These are phyloP conservation scores for Monascus ruber DNA, from an alignment of 2,329 filamentous ascomycete genomes.

Conservation along the genomic window DNA sequence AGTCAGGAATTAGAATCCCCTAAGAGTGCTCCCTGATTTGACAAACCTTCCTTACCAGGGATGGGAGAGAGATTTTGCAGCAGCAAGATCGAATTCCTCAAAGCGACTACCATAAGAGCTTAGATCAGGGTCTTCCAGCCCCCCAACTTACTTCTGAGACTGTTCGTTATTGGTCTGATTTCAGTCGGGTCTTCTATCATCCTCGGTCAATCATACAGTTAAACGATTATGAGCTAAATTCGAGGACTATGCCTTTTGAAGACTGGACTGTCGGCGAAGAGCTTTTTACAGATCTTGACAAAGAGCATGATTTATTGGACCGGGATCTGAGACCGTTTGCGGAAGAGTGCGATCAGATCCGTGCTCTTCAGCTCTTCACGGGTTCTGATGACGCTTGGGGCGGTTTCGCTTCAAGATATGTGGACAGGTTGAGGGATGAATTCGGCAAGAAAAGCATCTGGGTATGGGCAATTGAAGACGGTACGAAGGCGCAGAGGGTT, in stretches of 20 bases:
- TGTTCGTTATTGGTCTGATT: constrained; percentile 96
- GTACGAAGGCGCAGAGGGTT: constrained; percentile 44
- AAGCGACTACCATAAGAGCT: constrained; percentile 65
- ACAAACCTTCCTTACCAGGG: constrained; percentile 35
- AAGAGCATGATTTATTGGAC: constrained; percentile 77
- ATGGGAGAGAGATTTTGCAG: constrained; percentile 56
- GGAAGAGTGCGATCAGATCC: constrained; percentile 87
- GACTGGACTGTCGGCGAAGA: constrained; percentile 63
- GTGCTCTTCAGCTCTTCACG: constrained; percentile 69
- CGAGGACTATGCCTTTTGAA: constrained; percentile 70
- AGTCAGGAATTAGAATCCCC: too few relatives aligned
- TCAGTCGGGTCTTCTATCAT: constrained; percentile 84
- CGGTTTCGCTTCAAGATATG: constrained; percentile 60
- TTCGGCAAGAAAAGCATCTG: constrained; percentile 79
- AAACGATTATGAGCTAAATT: constrained; percentile 75
- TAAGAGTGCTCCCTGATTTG: not conserved
- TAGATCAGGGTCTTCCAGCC: constrained; percentile 58
- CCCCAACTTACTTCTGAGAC: constrained; percentile 54
- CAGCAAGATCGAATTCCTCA: constrained; percentile 55
- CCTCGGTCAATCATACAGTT: constrained; percentile 78
- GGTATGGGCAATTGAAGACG: constrained; percentile 72
- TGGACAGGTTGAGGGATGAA: constrained; percentile 75
- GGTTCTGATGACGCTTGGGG: constrained; percentile 70
- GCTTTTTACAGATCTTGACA: constrained; percentile 60
- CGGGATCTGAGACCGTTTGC: constrained; percentile 79